Evolutionary conservation across 2,329 filamentous ascomycete genomes (phyloP).

Genomic region (Talaromyces amestolkiae): DNA sequence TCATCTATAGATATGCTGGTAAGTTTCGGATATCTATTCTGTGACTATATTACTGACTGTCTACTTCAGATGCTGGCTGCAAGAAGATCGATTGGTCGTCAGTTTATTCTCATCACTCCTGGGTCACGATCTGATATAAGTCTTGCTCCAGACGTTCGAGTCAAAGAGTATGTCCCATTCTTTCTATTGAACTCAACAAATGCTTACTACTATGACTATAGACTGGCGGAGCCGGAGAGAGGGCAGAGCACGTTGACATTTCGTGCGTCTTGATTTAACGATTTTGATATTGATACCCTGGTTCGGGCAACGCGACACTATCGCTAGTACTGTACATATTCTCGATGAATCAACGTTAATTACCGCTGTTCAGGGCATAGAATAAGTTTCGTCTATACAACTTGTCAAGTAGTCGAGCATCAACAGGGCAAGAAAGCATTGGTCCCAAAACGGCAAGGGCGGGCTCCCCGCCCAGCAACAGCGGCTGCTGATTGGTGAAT

Average conservation of each 20-base stretch:
- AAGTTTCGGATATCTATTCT: conserved; percentile 38
- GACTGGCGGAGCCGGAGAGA: conserved; percentile 46
- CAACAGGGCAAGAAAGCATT: background rate
- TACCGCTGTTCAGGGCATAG: background rate
- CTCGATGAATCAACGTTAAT: background rate
- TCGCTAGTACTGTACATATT: background rate
- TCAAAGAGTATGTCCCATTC: conserved; percentile 42
- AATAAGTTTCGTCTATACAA: background rate
- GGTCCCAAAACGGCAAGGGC: conserved; percentile 6
- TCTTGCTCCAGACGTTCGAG: conserved; percentile 44
- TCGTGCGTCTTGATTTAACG: conserved; percentile 21
- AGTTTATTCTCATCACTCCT: conserved; percentile 95
- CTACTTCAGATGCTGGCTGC: conserved; percentile 71
- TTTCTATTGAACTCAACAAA: background rate
- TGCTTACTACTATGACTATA: conserved; percentile 21
- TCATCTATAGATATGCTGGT: conserved; percentile 93
- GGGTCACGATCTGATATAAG: conserved; percentile 66
- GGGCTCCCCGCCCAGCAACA: conserved; percentile 1
- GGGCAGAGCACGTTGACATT: conserved; percentile 43
- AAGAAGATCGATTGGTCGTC: conserved; percentile 78
- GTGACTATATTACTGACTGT: conserved; percentile 21
- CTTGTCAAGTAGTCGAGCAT: background rate
- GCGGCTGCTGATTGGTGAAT: conserved; percentile 12
- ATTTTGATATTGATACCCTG: background rate
- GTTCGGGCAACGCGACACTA: background rate